Evolutionary conservation across 2,329 filamentous ascomycete species (phyloP), one percentile per base, ranked within the genome.

Genomic region (Colletotrichum sp.): DNA sequence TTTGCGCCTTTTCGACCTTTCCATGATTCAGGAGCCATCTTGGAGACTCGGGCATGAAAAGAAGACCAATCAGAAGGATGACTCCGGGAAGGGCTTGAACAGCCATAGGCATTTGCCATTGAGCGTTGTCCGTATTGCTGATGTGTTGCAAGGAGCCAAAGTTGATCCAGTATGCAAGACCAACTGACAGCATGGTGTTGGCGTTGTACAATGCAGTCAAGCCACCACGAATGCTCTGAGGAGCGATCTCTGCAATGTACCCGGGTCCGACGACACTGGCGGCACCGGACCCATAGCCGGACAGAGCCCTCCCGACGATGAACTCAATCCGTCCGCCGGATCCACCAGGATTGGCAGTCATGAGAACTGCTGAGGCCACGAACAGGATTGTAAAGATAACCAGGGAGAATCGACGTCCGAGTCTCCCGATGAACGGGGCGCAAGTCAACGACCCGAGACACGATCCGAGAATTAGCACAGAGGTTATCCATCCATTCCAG

Each of bases 171-270:
- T 87, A 86, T 36, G 81, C 82, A 12, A 83, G 83, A 72, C 86
- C 82, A 27, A 85, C 84, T 15, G 86, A 86, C 3, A 85, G 80
- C 6, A 85, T 86, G 75, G 86, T 85, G 79, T 87, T 85, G 80
- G 85, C 84, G 77, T 88, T 86, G 76, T 87, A 88, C 79, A 86
- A 82, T 77, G 81, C 83, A 44, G 84, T 85, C 6, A 88, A 81
- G 34, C 82, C 80, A 11, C 86, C 87, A 59, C 87, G 84, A 55
- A 88, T 83, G 25, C 86, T 79, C 70, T 87, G 87, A 19, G 88
- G 88, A 0, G 86, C 83, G 83, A 87, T 86, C 80, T 88, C 87
- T 27, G 83, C 83, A 30, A 81, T 83, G 78, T 85, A 87, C 78
- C 88, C 85, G 63, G 87, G 87, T 19, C 87, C 85, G 55, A 87